These are phyloP conservation scores for Podospora australis DNA, from an alignment of 495 filamentous ascomycete species.

Conservation along the genomic window DNA sequence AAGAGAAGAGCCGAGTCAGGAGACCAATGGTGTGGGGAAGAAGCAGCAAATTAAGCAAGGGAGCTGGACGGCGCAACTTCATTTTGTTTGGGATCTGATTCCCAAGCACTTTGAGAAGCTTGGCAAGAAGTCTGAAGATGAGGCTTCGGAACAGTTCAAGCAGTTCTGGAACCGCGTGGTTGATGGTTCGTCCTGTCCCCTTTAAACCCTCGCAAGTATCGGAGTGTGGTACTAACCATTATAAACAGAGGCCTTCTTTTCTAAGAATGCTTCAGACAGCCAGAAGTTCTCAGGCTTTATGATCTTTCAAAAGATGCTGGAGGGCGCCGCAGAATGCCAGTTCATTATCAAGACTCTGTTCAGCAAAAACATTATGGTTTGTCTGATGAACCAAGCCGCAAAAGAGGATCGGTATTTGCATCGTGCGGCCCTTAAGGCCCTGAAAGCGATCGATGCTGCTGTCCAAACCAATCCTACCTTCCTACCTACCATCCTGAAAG, in stretches of 20 bases:
- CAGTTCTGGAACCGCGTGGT: slow-evolving; percentile 87
- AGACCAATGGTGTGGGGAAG: slow-evolving; percentile 26
- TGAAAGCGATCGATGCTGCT: slow-evolving; percentile 61
- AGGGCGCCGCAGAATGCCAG: slow-evolving; percentile 31
- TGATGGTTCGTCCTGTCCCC: slow-evolving; percentile 56
- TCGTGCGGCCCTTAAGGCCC: slow-evolving; percentile 63
- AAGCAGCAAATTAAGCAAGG: slow-evolving; percentile 47
- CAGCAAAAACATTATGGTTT: slow-evolving; percentile 74
- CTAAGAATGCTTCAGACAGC: slow-evolving; percentile 69
- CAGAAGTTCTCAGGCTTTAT: slow-evolving; percentile 89
- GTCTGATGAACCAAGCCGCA: slow-evolving; percentile 77
- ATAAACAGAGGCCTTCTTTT: slow-evolving; percentile 67
- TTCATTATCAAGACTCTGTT: slow-evolving; percentile 49
- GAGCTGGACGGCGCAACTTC: slow-evolving; percentile 69
- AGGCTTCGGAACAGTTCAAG: slow-evolving; percentile 48
- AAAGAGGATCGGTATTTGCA: slow-evolving; percentile 83
- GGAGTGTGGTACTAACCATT: slow-evolving; percentile 27
- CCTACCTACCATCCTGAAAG: slow-evolving; percentile 52
- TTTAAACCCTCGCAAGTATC: too few relatives aligned
- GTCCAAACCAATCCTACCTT: slow-evolving; percentile 57
- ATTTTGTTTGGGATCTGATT: slow-evolving; percentile 84
- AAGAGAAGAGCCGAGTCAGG: slow-evolving; percentile 42
- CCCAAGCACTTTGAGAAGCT: slow-evolving; percentile 44
- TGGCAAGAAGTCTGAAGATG: slow-evolving; percentile 20
- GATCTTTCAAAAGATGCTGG: slow-evolving; percentile 68